A percentile compares a stretch with the other conserved stretches of the same genome.
These are phyloP conservation scores for Pyrenophora tritici-repentis DNA, from an alignment of 2,329 filamentous ascomycete genomes.

Conservation along the genomic window DNA sequence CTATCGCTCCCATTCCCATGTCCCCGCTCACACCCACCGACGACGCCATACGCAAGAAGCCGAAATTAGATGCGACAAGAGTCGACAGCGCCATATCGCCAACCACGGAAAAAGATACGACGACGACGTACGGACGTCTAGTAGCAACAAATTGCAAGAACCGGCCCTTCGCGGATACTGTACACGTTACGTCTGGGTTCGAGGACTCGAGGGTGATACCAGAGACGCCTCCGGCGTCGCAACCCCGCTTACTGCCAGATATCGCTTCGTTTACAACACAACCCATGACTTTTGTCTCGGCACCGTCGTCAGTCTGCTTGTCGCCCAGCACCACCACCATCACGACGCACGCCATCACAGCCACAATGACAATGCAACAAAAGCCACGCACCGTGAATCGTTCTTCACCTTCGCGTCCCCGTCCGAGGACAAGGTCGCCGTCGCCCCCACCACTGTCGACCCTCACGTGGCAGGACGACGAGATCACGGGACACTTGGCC, in stretches of 20 bases:
- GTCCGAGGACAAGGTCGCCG: conserved; percentile 31
- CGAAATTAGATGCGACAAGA: conserved; percentile 37
- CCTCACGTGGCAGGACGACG: conserved; percentile 62
- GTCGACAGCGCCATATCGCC: conserved; percentile 24
- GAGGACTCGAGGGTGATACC: conserved; percentile 29
- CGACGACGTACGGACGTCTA: neutral
- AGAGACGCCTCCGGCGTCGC: conserved; percentile 39
- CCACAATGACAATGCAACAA: neutral
- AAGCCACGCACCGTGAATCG: conserved; percentile 8
- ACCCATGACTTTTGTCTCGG: conserved; percentile 32
- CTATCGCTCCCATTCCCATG: conserved; percentile 37
- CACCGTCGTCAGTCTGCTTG: no score
- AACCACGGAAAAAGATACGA: conserved; percentile 14
- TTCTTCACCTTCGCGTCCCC: conserved; percentile 21
- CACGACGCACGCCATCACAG: conserved; percentile 7
- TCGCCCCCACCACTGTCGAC: conserved; percentile 38
- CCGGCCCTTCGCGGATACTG: conserved; percentile 6
- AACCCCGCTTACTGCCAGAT: conserved; percentile 43
- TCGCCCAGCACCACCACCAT: conserved; percentile 16
- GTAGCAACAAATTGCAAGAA: neutral
- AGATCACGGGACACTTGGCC: conserved; percentile 64
- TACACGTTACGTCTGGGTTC: conserved; percentile 4
- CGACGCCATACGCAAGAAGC: conserved; percentile 44
- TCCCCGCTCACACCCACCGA: conserved; percentile 44
- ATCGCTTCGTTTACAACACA: conserved; percentile 35